These are phyloP conservation scores for Jaapia argillacea DNA, from an alignment of 768 basidiomycete species.

Conservation along the genomic window DNA sequence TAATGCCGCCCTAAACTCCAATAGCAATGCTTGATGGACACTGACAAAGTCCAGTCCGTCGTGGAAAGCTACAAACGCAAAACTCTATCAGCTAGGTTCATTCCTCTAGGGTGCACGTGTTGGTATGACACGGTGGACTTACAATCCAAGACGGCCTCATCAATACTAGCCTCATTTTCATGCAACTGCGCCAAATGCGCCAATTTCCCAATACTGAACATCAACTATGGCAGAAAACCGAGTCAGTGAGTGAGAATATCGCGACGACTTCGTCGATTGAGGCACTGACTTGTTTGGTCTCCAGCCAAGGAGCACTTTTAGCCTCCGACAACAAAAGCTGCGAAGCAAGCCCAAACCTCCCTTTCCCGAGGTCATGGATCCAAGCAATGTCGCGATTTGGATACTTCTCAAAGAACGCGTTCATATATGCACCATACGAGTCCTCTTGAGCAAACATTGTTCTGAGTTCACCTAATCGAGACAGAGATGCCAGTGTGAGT, in stretches of 20 bases:
- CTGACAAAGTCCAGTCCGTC: slow-evolving; percentile 81
- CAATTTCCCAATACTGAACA: slow-evolving; percentile 88
- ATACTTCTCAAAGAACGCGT: slow-evolving; percentile 57
- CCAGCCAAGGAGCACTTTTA: slow-evolving; percentile 42
- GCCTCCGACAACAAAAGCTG: slow-evolving; percentile 55
- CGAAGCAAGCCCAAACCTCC: slow-evolving; percentile 56
- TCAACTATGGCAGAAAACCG: slow-evolving; percentile 64
- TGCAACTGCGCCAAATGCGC: slow-evolving; percentile 56
- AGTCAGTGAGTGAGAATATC: slow-evolving; percentile 3
- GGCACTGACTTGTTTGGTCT: slow-evolving; percentile 64
- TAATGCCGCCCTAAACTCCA: slow-evolving; percentile 47
- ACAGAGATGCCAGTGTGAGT: too few relatives aligned
- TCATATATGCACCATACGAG: slow-evolving; percentile 50
- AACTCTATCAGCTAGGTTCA: not conserved
- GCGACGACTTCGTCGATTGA: too few relatives aligned
- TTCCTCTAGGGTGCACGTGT: too few relatives aligned
- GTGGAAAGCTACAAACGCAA: slow-evolving; percentile 56
- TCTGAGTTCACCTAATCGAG: slow-evolving; percentile 66
- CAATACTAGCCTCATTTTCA: slow-evolving; percentile 33
- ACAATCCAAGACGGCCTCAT: slow-evolving; percentile 52
- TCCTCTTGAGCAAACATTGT: slow-evolving; percentile 74
- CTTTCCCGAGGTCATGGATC: slow-evolving; percentile 77
- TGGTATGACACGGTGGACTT: too few relatives aligned
- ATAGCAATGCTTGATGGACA: slow-evolving; percentile 63
- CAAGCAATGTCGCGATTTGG: slow-evolving; percentile 63